Conservation (phyloP, 257 asterid species). For the Solanum clarkiae region DNA sequence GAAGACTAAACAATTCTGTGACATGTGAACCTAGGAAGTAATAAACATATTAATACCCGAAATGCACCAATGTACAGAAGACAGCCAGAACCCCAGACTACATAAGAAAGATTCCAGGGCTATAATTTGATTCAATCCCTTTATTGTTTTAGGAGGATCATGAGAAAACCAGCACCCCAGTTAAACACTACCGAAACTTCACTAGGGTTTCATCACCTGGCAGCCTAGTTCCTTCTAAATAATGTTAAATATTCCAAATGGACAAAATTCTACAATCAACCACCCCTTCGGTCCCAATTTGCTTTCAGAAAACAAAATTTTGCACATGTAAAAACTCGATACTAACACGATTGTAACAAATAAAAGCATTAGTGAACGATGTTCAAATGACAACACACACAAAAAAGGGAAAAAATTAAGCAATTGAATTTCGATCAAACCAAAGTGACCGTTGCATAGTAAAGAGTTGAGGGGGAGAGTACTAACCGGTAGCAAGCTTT, state of each 20-base stretch:
- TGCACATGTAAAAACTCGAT: neutral
- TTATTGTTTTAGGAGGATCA: neutral
- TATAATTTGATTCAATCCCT: neutral
- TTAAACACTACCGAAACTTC: neutral
- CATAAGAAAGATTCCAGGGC: neutral
- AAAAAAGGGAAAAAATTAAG: neutral
- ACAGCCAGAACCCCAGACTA: neutral
- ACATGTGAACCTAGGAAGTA: neutral
- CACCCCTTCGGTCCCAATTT: neutral
- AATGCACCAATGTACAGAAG: neutral
- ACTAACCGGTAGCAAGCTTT: neutral
- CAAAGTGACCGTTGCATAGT: neutral
- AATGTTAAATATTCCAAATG: neutral
- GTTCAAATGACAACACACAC: neutral
- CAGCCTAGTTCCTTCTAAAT: neutral
- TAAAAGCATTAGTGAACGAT: neutral
- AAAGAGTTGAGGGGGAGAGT: neutral
- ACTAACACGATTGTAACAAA: neutral
- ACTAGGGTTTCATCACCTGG: neutral
- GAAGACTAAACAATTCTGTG: neutral
- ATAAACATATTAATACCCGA: neutral
- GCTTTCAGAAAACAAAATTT: neutral
- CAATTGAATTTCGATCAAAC: neutral
- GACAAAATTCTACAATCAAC: neutral
- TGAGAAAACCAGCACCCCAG: neutral